Percentiles rank a stretch among this genome's conserved stretches.
phyloP scores from a whole-genome alignment of 371 early-diverging fungal genomes.

The Mortierella sp. region DNA sequence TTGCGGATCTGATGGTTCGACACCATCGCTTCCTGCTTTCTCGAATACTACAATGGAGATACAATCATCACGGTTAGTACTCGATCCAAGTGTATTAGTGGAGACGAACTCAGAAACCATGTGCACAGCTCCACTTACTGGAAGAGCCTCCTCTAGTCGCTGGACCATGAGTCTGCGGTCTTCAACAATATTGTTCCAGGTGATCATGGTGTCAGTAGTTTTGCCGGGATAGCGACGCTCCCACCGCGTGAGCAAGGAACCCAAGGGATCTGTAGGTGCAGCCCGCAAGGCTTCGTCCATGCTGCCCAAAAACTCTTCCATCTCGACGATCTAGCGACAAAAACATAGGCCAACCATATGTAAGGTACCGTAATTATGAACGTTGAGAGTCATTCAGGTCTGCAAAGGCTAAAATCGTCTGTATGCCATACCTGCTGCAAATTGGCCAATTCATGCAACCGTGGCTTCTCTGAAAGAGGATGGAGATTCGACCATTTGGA shows the following conservation, averaged over 20 bases:
- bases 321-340: slow-evolving; percentile 65
- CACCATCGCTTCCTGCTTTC: slow-evolving; percentile 23
- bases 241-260: slow-evolving; percentile 37
- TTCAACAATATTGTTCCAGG: slow-evolving; percentile 49
- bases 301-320: slow-evolving; percentile 70
- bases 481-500: slow-evolving; percentile 67
- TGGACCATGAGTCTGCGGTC: slow-evolving; percentile 51
- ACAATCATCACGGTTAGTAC: neutral
- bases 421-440: slow-evolving; percentile 65
- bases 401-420: no score
- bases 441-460: slow-evolving; percentile 60
- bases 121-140: neutral
- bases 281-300: slow-evolving; percentile 57
- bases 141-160: slow-evolving; percentile 31
- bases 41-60: slow-evolving; percentile 23
- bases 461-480: slow-evolving; percentile 66
- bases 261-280: slow-evolving; percentile 13
- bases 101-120: neutral
- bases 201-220: slow-evolving; percentile 41
- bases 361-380: neutral
- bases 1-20: slow-evolving; percentile 34
- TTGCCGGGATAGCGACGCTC: slow-evolving; percentile 41
- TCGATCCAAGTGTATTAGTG: neutral
- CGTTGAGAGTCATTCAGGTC: no score
- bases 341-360: neutral